phyloP scores from a whole-genome alignment of 1,284 basidiomycete species.

The Hypsizygus ulmarius region DNA sequence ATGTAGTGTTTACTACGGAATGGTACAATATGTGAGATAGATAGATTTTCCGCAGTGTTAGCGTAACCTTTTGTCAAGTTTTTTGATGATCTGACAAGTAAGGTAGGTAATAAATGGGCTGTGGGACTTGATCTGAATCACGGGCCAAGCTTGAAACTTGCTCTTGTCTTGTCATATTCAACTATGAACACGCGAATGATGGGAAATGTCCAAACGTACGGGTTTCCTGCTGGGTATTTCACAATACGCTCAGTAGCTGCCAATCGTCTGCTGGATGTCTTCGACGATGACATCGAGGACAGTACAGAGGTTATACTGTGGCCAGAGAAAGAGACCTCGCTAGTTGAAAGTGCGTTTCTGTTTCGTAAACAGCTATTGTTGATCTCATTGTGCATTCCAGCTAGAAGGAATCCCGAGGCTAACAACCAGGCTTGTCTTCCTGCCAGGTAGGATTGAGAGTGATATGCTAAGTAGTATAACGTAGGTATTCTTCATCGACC shows the following conservation, averaged over 20 bases:
- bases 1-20: too few species aligned
- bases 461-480: slow-evolving; percentile 3
- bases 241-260: slow-evolving; percentile 62
- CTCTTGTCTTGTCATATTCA: too few species aligned
- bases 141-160: too few species aligned
- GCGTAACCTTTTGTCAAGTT: too few species aligned
- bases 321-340: slow-evolving; percentile 66
- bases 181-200: slow-evolving; percentile 16
- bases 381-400: slow-evolving; percentile 34
- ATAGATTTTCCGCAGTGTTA: too few species aligned
- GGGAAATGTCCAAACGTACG: slow-evolving; percentile 34
- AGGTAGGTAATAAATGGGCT: too few species aligned
- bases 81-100: too few species aligned
- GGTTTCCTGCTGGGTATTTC: slow-evolving; percentile 78
- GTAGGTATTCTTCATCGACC: slow-evolving; percentile 77
- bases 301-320: slow-evolving; percentile 64
- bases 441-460: slow-evolving; percentile 4
- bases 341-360: slow-evolving; percentile 62
- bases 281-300: slow-evolving; percentile 55
- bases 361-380: background rate
- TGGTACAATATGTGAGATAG: too few species aligned
- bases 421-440: slow-evolving; percentile 62
- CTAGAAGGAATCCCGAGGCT: slow-evolving; percentile 59
- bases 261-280: slow-evolving; percentile 62
- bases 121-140: too few species aligned